A percentile compares a stretch with the other conserved stretches of the same genome.
These are phyloP conservation scores for Glebionis coronaria DNA, from an alignment of 129 eudicot species.

Conservation along the genomic window DNA sequence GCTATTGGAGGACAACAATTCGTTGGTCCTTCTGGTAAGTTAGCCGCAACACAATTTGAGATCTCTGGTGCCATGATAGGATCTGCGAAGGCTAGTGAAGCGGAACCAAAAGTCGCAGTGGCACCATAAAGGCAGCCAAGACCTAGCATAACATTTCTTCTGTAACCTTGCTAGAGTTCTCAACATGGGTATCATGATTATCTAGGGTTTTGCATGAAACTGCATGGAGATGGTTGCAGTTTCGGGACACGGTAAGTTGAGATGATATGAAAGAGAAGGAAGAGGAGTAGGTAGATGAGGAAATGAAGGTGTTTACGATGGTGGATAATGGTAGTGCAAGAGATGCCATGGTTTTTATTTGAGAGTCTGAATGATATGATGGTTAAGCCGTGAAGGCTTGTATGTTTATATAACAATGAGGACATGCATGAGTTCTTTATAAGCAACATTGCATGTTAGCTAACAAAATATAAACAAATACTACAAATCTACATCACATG, in stretches of 20 bases:
- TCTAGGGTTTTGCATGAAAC: slow-evolving; percentile 45
- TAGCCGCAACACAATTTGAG: slow-evolving; percentile 52
- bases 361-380: not conserved
- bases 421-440: slow-evolving; percentile 25
- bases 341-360: slow-evolving; percentile 25
- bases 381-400: slow-evolving; percentile 5
- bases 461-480: slow-evolving; percentile 23
- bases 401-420: slow-evolving; percentile 27
- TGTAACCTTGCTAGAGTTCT: slow-evolving; percentile 28
- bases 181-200: not conserved
- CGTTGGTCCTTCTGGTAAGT: slow-evolving; percentile 34
- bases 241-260: slow-evolving; percentile 27
- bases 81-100: slow-evolving; percentile 40
- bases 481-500: too few relatives aligned
- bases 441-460: slow-evolving; percentile 18
- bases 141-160: slow-evolving; percentile 59
- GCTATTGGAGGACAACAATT: slow-evolving; percentile 62
- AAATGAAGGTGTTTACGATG: slow-evolving; percentile 26
- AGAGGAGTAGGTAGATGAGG: slow-evolving; percentile 24
- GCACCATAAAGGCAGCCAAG: slow-evolving; percentile 58
- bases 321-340: slow-evolving; percentile 27
- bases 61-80: slow-evolving; percentile 56
- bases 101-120: slow-evolving; percentile 25
- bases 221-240: slow-evolving; percentile 19
- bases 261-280: slow-evolving; percentile 37